These are phyloP conservation scores for Odonthalia washingtoniensis DNA, from an alignment of 31 red algal genomes.

Conservation along the genomic window DNA sequence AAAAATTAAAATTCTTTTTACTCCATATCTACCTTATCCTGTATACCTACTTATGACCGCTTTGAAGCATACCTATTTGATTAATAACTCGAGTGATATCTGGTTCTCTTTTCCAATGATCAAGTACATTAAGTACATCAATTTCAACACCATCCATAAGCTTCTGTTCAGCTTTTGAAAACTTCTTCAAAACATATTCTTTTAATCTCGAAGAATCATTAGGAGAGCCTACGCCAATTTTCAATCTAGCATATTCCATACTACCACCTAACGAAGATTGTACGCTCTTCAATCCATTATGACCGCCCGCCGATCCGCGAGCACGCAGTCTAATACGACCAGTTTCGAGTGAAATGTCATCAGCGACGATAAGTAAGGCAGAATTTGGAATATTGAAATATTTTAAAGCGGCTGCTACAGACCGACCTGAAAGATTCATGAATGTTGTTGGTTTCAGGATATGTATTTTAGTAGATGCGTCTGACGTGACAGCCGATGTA, in stretches of 20 bases:
- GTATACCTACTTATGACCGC: background rate
- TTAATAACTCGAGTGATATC: constrained; percentile 58
- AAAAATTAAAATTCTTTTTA: too few species aligned
- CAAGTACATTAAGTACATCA: constrained; percentile 69
- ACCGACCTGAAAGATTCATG: constrained; percentile 89
- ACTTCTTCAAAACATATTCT: constrained; percentile 81
- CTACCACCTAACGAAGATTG: constrained; percentile 50
- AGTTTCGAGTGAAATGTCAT: constrained; percentile 80
- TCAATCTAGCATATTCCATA: constrained; percentile 74
- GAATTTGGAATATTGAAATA: constrained; percentile 47
- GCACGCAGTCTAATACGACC: constrained; percentile 81
- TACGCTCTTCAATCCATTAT: constrained; percentile 96
- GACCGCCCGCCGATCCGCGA: constrained; percentile 85
- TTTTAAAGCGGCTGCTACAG: constrained; percentile 70
- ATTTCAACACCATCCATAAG: constrained; percentile 59
- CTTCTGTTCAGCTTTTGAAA: constrained; percentile 71
- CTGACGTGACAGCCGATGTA: background rate
- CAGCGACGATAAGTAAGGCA: constrained; percentile 81
- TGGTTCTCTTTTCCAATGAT: constrained; percentile 69
- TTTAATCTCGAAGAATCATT: constrained; percentile 42
- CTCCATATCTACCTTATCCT: too few species aligned
- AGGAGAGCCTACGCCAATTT: constrained; percentile 86
- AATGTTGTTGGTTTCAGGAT: constrained; percentile 92
- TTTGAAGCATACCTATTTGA: constrained; percentile 12
- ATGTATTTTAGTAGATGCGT: constrained; percentile 49